Percentiles rank a stretch among this genome's conserved stretches.
phyloP scores from a whole-genome alignment of 2,329 filamentous ascomycete species.

The Botrytis elliptica region DNA sequence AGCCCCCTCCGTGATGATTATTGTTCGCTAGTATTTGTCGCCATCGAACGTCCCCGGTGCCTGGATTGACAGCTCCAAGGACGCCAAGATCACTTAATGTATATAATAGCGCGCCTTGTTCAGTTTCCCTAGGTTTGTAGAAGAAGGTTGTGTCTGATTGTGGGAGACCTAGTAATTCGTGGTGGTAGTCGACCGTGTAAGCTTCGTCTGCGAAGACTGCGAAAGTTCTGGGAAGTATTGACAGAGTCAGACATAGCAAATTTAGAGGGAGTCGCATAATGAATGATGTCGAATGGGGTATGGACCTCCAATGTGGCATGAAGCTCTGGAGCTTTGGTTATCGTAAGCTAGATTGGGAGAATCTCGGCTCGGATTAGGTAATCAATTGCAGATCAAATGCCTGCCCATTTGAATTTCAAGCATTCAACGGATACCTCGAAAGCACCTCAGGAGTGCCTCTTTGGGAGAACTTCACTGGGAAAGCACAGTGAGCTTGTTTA shows the following conservation, averaged over 20 bases:
- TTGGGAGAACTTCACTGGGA: not conserved
- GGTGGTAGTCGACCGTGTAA: conserved; percentile 88
- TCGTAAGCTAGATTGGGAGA: conserved; percentile 7
- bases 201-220: conserved; percentile 91
- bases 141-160: conserved; percentile 88
- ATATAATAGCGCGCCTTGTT: conserved; percentile 87
- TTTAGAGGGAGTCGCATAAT: conserved; percentile 37
- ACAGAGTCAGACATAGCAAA: conserved; percentile 36
- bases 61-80: conserved; percentile 85
- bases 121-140: conserved; percentile 77
- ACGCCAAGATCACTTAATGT: conserved; percentile 83
- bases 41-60: conserved; percentile 82
- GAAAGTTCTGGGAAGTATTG: conserved; percentile 33
- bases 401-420: not conserved
- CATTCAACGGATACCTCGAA: not conserved
- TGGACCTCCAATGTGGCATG: conserved; percentile 19
- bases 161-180: conserved; percentile 81
- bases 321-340: conserved; percentile 19
- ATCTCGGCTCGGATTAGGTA: conserved; percentile 1
- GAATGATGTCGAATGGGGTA: conserved; percentile 1
- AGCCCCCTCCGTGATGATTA: conserved; percentile 39
- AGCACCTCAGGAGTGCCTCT: not conserved
- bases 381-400: not conserved
- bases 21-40: conserved; percentile 66
- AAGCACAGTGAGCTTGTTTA: not conserved